These are phyloP conservation scores for Protomyces pachydermus DNA, from an alignment of 1,139 yeast species.

Conservation along the genomic window DNA sequence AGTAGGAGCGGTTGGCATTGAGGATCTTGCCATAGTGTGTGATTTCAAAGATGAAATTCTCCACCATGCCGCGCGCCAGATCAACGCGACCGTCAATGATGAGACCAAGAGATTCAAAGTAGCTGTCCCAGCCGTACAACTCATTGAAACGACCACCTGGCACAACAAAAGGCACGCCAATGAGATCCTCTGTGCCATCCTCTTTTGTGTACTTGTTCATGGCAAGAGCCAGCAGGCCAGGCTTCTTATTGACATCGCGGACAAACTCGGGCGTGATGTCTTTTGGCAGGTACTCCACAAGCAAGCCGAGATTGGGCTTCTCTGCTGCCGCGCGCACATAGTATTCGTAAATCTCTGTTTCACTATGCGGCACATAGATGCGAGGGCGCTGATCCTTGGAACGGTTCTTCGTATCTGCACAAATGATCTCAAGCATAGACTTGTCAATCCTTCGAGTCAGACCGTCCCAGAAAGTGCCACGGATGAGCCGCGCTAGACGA, in stretches of 20 bases:
- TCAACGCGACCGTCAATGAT: constrained; percentile 60
- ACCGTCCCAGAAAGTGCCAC: constrained; percentile 74
- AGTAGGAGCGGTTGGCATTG: constrained; percentile 91
- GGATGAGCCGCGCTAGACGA: constrained; percentile 67
- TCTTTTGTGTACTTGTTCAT: constrained; percentile 47
- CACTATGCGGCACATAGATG: constrained; percentile 67
- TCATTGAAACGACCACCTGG: constrained; percentile 98
- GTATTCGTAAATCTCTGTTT: constrained; percentile 69
- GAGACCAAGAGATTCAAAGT: constrained; percentile 83
- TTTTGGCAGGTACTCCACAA: constrained; percentile 66
- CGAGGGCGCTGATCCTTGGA: constrained; percentile 63
- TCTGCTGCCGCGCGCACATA: constrained; percentile 52
- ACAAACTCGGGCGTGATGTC: constrained; percentile 64
- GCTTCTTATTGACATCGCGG: constrained; percentile 68
- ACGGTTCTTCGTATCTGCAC: constrained; percentile 70
- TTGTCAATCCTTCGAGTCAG: constrained; percentile 69
- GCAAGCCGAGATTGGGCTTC: constrained; percentile 58
- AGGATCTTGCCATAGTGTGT: constrained; percentile 84
- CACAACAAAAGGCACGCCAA: constrained; percentile 81
- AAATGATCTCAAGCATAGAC: constrained; percentile 59
- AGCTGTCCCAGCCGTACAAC: constrained; percentile 96
- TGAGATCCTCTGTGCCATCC: constrained; percentile 51
- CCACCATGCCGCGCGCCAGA: constrained; percentile 86
- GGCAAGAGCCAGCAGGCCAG: constrained; percentile 83
- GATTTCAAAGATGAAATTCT: constrained; percentile 86